Base-by-base conservation (phyloP, 345 rosid species). In the Boechera divaricarpa region DNA sequence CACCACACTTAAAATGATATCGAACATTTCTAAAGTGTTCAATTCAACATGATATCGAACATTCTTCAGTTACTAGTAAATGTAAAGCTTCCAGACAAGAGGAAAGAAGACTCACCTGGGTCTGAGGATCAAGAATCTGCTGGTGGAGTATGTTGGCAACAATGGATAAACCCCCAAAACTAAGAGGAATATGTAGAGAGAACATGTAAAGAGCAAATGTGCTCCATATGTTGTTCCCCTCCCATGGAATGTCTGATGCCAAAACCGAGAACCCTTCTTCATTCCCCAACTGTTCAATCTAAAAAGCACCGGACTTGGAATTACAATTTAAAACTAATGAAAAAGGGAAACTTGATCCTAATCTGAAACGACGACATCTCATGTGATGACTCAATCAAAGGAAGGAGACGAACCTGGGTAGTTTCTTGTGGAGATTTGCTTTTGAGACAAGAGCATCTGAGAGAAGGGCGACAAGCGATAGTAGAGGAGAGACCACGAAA, bases 181-280 rank as follows among this genome's bases (percentile, higher is more conserved):
- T 89, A 76, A 90, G 83, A 83, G 97, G 96, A 61, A 91, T 83
- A 62, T 94, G 98, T 56, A 92, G 81, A 81, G 84, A 85, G 86
- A 90, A 85, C 87, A 94, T 80, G 78, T 91, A 94, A 48, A 87
- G 41, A 33, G 83, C 87, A 82, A 94, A 80, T 10, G 90, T 92
- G 83, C 87, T 88, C 98, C 97, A 94, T 59, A 74, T 32, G 70
- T 62, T 75, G 5, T 82, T 82, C 7, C 75, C 77, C 51, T 87
- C 90, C 97, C 97, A 94, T 69, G 95, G 93, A 77, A 72, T 73
- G 16, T 87, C 88, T 10, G 86, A 67, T 69, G 79, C 76, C 76
- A 90, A 83, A 55, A 74, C 89, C 2, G 93, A 83, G 75, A 90
- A 90, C 1, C 81, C 87, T 89, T 84, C 71, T 55, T 74, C 63